Percentiles rank a stretch among this genome's conserved stretches.
Evolutionary conservation across 2,329 filamentous ascomycete species (phyloP).

Genomic region (Ophiostoma ips): DNA sequence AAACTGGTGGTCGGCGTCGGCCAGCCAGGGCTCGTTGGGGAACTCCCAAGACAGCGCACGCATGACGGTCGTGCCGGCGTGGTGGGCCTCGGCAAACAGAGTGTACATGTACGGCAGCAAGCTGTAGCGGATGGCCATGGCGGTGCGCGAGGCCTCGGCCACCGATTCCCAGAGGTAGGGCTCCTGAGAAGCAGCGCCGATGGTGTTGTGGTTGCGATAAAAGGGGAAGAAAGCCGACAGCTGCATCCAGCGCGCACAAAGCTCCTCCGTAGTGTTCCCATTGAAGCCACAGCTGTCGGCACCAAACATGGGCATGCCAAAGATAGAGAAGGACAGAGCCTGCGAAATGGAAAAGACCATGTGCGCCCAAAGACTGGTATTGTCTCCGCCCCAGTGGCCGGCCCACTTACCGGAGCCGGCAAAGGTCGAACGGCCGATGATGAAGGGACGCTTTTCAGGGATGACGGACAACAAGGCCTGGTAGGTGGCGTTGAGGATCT

Average conservation of each 20-base stretch:
- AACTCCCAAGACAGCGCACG: slow-evolving; percentile 63
- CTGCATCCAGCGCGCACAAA: slow-evolving; percentile 64
- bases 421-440: slow-evolving; percentile 71
- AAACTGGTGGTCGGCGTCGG: slow-evolving; percentile 34
- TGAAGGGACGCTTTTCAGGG: slow-evolving; percentile 61
- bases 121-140: slow-evolving; percentile 59
- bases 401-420: slow-evolving; percentile 61
- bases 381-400: slow-evolving; percentile 47
- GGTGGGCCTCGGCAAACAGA: slow-evolving; percentile 44
- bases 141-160: slow-evolving; percentile 48
- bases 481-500: slow-evolving; percentile 66
- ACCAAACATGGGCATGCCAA: slow-evolving; percentile 55
- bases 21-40: slow-evolving; percentile 34
- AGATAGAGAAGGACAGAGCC: slow-evolving; percentile 49
- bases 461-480: slow-evolving; percentile 50
- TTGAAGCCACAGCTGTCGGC: slow-evolving; percentile 68
- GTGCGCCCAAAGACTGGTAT: slow-evolving; percentile 40
- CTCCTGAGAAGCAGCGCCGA: slow-evolving; percentile 39
- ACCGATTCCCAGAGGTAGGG: slow-evolving; percentile 57
- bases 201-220: slow-evolving; percentile 54
- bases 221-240: slow-evolving; percentile 63
- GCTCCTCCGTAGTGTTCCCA: slow-evolving; percentile 48
- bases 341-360: slow-evolving; percentile 44
- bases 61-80: slow-evolving; percentile 49
- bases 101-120: slow-evolving; percentile 79